Percentiles rank a stretch among this genome's conserved stretches.
Conservation (phyloP, 2,329 filamentous ascomycete species). For the Pseudogymnoascus sp. region DNA sequence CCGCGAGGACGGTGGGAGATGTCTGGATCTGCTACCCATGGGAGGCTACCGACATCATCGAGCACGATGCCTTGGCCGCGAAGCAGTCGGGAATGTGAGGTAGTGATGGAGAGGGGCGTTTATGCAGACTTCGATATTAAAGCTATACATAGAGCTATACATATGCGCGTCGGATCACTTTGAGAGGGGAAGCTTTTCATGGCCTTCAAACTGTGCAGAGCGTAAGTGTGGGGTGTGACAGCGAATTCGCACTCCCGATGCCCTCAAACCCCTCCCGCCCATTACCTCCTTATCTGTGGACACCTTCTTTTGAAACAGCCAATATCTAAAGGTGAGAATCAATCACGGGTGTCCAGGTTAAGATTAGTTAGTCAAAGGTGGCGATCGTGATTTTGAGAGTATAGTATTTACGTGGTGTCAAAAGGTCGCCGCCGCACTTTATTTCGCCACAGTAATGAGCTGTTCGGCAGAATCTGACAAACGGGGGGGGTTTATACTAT, state of each 20-base stretch:
- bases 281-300: too few species aligned
- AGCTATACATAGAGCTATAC: conserved; percentile 8
- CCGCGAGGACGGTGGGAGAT: conserved; percentile 81
- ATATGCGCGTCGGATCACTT: not conserved
- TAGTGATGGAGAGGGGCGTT: not conserved
- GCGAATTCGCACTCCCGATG: not conserved
- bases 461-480: too few species aligned
- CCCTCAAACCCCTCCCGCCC: not conserved
- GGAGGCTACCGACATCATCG: conserved; percentile 91
- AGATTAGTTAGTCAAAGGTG: not conserved
- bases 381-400: not conserved
- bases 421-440: not conserved
- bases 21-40: conserved; percentile 99
- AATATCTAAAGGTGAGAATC: not conserved
- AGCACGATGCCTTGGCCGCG: conserved; percentile 67
- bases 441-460: too few species aligned
- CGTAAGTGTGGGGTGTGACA: not conserved
- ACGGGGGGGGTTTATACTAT: too few species aligned
- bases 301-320: too few species aligned
- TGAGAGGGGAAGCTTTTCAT: not conserved
- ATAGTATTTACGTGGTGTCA: not conserved
- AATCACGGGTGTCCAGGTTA: not conserved
- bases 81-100: conserved; percentile 19
- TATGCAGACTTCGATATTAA: conserved; percentile 1
- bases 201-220: not conserved